Conservation (phyloP, 257 asterid species). For the Nicotiana otophora region DNA sequence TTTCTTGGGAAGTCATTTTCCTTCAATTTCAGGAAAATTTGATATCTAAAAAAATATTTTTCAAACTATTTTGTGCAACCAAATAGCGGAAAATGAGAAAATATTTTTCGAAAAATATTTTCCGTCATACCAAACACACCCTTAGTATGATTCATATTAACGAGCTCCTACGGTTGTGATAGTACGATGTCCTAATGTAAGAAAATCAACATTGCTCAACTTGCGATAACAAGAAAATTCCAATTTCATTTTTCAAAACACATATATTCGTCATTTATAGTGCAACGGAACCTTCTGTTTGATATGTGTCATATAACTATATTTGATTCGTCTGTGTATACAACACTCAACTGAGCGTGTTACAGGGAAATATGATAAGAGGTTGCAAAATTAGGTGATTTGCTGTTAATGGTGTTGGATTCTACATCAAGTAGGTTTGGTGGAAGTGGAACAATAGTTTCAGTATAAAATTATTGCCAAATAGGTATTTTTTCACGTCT, state of each 20-base stretch:
- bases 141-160: slow-evolving; percentile 44
- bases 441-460: too few species aligned
- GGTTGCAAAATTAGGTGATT: slow-evolving; percentile 75
- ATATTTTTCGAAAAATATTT: too few species aligned
- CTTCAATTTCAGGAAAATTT: too few species aligned
- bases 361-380: slow-evolving; percentile 88
- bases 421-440: too few species aligned
- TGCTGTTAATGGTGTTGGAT: slow-evolving; percentile 77
- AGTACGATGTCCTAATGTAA: slow-evolving; percentile 90
- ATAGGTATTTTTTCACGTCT: too few species aligned
- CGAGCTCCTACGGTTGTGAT: slow-evolving; percentile 67
- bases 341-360: too few species aligned
- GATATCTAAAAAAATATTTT: too few species aligned
- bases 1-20: too few species aligned
- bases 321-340: slow-evolving; percentile 52
- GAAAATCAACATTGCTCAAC: slow-evolving; percentile 75
- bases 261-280: not conserved
- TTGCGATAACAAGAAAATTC: slow-evolving; percentile 27
- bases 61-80: too few species aligned
- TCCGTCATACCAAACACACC: too few species aligned
- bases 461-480: too few species aligned
- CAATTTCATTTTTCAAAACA: not conserved
- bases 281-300: not conserved
- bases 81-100: too few species aligned
- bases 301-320: slow-evolving; percentile 14